Conservation (phyloP, 306 rosid species). For the Dalbergia cochinchinensis region DNA sequence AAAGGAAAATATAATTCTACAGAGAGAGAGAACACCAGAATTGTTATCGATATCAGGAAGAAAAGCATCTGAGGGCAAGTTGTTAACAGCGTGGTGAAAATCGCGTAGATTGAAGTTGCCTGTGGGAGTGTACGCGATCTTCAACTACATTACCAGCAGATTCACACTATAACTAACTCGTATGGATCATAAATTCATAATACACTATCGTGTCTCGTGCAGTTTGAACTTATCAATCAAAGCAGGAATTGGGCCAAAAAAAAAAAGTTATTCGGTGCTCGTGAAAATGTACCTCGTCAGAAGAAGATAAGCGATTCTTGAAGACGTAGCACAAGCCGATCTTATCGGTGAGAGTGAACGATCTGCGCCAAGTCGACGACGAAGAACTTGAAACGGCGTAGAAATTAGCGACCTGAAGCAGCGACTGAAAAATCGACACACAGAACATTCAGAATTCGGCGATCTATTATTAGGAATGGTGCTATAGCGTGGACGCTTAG, state of each 20-base stretch:
- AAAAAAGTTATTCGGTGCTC: not conserved
- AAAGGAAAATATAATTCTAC: not conserved
- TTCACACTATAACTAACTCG: constrained; percentile 39
- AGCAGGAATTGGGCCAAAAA: not conserved
- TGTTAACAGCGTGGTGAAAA: constrained; percentile 72
- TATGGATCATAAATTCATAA: not conserved
- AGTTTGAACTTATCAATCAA: constrained; percentile 29
- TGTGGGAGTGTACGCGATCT: constrained; percentile 63
- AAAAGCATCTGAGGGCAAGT: constrained; percentile 66
- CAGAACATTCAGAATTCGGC: constrained; percentile 34
- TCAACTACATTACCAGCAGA: constrained; percentile 60
- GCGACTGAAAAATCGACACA: constrained; percentile 57
- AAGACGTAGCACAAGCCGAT: constrained; percentile 73
- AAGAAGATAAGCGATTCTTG: constrained; percentile 55
- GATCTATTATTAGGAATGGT: constrained; percentile 10
- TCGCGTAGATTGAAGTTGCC: constrained; percentile 69
- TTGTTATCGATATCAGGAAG: constrained; percentile 52
- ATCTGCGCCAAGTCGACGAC: constrained; percentile 42
- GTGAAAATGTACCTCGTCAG: constrained; percentile 56
- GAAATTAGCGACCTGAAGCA: constrained; percentile 81
- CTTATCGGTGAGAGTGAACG: constrained; percentile 54
- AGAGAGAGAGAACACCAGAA: constrained; percentile 46
- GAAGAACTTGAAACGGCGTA: constrained; percentile 63
- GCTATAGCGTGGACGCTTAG: not conserved
- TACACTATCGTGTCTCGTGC: constrained; percentile 34